Conservation (phyloP, 2,329 filamentous ascomycete genomes). For the Cladobotryum protrusum region DNA sequence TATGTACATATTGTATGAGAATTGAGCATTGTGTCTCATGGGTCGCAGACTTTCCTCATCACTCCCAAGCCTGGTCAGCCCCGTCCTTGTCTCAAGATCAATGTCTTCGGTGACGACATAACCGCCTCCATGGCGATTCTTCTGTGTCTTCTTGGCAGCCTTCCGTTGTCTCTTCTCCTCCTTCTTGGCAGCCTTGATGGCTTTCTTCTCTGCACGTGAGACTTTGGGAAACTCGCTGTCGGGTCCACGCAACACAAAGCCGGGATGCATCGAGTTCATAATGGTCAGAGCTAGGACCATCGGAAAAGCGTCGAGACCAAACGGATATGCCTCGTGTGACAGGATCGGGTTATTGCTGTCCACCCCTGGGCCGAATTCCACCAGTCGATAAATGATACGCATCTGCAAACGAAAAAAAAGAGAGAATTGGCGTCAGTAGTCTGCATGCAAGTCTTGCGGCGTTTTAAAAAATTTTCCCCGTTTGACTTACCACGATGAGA, state of each 20-base stretch:
- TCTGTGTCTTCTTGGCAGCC: slow-evolving; percentile 19
- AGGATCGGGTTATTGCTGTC: slow-evolving; percentile 38
- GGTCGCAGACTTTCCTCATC: slow-evolving; percentile 11
- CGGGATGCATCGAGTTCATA: slow-evolving; percentile 41
- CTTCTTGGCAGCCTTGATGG: slow-evolving; percentile 31
- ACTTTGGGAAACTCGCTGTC: slow-evolving; percentile 34
- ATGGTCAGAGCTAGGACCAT: slow-evolving; percentile 43
- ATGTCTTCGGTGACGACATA: slow-evolving; percentile 2
- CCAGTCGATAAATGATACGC: slow-evolving; percentile 55
- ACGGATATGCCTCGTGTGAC: slow-evolving; percentile 44
- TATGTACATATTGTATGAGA: no score
- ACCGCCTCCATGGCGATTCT: slow-evolving; percentile 13
- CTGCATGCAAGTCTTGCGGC: background rate
- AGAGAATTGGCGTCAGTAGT: background rate
- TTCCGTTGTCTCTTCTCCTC: slow-evolving; percentile 19
- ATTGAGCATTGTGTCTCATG: background rate
- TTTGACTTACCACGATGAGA: slow-evolving; percentile 29
- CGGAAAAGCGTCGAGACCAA: slow-evolving; percentile 46
- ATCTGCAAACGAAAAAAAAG: slow-evolving; percentile 24
- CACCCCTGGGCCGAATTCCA: slow-evolving; percentile 47
- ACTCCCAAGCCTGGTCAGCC: slow-evolving; percentile 14
- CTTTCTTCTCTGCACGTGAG: slow-evolving; percentile 39
- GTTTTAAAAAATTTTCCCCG: no score
- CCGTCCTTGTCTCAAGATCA: background rate
- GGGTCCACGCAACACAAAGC: slow-evolving; percentile 34